A percentile compares a stretch with the other conserved stretches of the same genome.
These are phyloP conservation scores for Monosporascus sp. DNA, from an alignment of 2,329 filamentous ascomycete genomes.

Conservation along the genomic window DNA sequence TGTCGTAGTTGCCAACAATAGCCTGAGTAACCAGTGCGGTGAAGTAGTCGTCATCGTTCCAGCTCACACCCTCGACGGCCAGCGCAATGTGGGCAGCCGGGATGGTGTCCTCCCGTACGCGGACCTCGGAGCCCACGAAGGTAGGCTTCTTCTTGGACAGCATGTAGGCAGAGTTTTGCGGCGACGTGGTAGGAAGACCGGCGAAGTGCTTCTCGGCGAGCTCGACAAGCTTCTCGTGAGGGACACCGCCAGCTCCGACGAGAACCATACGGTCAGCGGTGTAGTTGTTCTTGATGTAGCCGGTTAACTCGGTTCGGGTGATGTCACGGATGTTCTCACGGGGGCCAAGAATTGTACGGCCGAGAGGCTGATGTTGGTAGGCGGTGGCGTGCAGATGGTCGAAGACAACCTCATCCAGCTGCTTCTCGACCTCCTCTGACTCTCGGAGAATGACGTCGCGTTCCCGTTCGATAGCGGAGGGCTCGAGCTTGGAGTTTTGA, in stretches of 20 bases:
- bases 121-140: constrained; percentile 93
- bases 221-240: constrained; percentile 89
- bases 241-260: constrained; percentile 88
- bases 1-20: constrained; percentile 99
- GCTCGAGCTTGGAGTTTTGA: constrained; percentile 97
- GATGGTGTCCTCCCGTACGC: constrained; percentile 93
- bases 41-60: constrained; percentile 99
- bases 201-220: constrained; percentile 96
- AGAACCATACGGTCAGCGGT: constrained; percentile 99
- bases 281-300: constrained; percentile 99
- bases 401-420: constrained; percentile 98
- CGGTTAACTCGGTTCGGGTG: constrained; percentile 79
- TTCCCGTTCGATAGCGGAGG: constrained; percentile 89
- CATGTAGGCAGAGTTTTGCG: constrained; percentile 68
- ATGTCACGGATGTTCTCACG: constrained; percentile 98
- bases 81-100: constrained; percentile 96
- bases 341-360: constrained; percentile 94
- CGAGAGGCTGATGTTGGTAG: constrained; percentile 92
- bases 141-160: constrained; percentile 84
- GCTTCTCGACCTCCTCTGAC: constrained; percentile 99
- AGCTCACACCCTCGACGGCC: constrained; percentile 98
- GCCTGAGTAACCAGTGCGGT: constrained; percentile 95
- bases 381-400: constrained; percentile 98
- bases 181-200: constrained; percentile 67
- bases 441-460: constrained; percentile 97